Evolutionary conservation across 1,284 basidiomycete genomes (phyloP), one percentile per base, ranked within the genome.

Genomic region (Boletus holoroseus): DNA sequence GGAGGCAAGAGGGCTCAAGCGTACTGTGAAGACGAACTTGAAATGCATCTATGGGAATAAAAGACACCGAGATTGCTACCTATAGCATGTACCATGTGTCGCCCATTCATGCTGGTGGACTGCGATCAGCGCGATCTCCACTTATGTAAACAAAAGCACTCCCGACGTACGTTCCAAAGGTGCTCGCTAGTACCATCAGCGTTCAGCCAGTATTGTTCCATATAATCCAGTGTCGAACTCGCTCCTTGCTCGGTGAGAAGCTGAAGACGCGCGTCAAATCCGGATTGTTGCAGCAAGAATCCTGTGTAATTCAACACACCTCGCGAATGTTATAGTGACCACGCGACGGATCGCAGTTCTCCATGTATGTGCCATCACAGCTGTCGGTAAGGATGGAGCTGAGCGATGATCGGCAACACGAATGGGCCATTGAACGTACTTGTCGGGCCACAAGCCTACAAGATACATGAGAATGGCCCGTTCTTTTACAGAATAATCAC

Each of bases 1-100:
- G 78, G 47, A 88, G 69, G 60, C 86, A 89, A 32, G 68, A 65
- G 2, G 77, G 66, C 52, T 76, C 54, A n/a, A 89, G 73, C 1
- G 86, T 88, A 61, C 83, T 85, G 47, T 38, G 47, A n/a, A 31
- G 6, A 20, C 5, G 1, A 12, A 37, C 37, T 58, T 22, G 51
- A 28, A 27, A 22, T 1, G 11, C 7, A 2, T 27, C 4, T 5
- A n/a, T 22, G 13, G 11, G 16, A 11, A 51, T 28, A n/a, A 15
- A 31, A 26, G 7, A 28, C 15, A 2, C 1, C 12, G 18, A 11
- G 55, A 7, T 47, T 16, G 5, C 15, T 57, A 80, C 79, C 79
- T 82, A 68, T 78, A 78, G 65, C 88, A 90, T 15, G 88, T 89
- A 11, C 87, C 87, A 57, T 90, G 87, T 15, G 71, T 80, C 18